Evolutionary conservation across 2,329 filamentous ascomycete species (phyloP).

Genomic region (Exophiala calicioides): DNA sequence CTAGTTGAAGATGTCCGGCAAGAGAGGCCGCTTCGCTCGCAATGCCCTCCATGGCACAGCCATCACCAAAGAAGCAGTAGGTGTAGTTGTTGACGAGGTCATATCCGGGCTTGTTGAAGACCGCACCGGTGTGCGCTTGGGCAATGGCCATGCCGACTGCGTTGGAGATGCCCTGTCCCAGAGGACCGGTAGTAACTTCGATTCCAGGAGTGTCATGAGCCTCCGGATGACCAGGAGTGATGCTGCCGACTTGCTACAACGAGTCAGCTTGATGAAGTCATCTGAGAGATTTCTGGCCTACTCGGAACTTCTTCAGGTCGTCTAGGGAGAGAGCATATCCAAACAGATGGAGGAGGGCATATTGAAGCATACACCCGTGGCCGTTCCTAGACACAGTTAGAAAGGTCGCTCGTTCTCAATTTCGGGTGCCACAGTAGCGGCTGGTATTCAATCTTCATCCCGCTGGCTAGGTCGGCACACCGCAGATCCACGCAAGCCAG

Average conservation of each 20-base stretch:
- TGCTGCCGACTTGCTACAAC: constrained; percentile 68
- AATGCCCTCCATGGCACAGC: constrained; percentile 98
- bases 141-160: constrained; percentile 97
- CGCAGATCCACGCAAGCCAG: background rate
- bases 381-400: constrained; percentile 69
- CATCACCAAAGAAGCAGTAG: constrained; percentile 95
- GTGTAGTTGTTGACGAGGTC: constrained; percentile 95
- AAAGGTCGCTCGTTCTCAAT: background rate
- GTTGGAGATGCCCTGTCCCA: constrained; percentile 96
- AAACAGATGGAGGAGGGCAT: constrained; percentile 95
- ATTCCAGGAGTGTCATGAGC: constrained; percentile 93
- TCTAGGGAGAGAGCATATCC: constrained; percentile 85
- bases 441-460: background rate
- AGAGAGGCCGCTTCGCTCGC: constrained; percentile 87
- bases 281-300: constrained; percentile 60
- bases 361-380: constrained; percentile 99
- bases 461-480: too few species aligned
- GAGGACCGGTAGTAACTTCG: constrained; percentile 96
- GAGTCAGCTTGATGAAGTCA: constrained; percentile 37
- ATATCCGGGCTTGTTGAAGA: constrained; percentile 96
- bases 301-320: constrained; percentile 94
- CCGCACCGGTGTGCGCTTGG: constrained; percentile 83
- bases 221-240: constrained; percentile 95
- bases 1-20: constrained; percentile 94
- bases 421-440: background rate